Evolutionary conservation across 148 eudicot species (phyloP).

Genomic region (Bassia scoparia): DNA sequence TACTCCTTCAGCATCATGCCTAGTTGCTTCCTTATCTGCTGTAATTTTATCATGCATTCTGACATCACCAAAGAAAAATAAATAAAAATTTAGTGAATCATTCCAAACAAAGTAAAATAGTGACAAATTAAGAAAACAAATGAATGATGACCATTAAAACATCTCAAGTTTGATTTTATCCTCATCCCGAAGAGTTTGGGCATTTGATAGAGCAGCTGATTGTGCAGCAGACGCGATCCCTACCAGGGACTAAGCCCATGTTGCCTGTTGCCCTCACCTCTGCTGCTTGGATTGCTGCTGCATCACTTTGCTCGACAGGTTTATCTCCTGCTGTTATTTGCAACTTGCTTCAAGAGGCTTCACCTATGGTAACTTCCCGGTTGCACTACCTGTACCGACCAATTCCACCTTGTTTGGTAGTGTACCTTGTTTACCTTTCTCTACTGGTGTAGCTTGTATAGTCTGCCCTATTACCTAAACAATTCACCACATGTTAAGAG

Average conservation of each 20-base stretch:
- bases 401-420: background rate
- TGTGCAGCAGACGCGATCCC: constrained; percentile 40
- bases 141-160: constrained; percentile 19
- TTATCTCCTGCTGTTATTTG: constrained; percentile 31
- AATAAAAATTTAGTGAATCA: background rate
- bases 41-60: constrained; percentile 55
- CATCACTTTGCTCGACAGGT: constrained; percentile 37
- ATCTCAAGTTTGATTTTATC: constrained; percentile 32
- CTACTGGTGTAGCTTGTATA: constrained; percentile 25
- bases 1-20: constrained; percentile 58
- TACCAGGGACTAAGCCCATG: constrained; percentile 21
- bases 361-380: constrained; percentile 35
- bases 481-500: background rate
- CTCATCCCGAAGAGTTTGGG: constrained; percentile 19
- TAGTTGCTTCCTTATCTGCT: constrained; percentile 48
- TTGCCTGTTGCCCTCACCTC: constrained; percentile 40
- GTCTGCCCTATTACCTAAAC: constrained; percentile 34
- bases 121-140: background rate
- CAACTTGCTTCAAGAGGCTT: constrained; percentile 41
- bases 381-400: constrained; percentile 1
- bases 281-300: constrained; percentile 42
- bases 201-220: constrained; percentile 34
- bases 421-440: background rate
- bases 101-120: no score
- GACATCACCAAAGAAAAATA: background rate